These are phyloP conservation scores for Posidonia oceanica DNA, from an alignment of 116 monocot genomes.

Conservation along the genomic window DNA sequence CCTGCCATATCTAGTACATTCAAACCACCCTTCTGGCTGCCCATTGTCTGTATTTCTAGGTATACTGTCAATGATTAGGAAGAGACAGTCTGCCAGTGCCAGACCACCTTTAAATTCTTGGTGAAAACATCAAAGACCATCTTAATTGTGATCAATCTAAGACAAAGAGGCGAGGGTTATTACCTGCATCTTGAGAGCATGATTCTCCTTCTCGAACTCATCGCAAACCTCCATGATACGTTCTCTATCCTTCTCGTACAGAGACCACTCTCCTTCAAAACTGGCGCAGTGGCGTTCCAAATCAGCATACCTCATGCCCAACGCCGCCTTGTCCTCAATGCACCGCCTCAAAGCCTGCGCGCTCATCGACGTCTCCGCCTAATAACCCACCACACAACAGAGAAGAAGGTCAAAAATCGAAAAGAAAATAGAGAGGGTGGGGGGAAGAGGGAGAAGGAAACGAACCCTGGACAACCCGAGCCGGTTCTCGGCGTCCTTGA, in stretches of 20 bases:
- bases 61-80: too few species aligned
- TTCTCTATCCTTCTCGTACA: slow-evolving; percentile 45
- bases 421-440: neutral
- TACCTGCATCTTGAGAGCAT: slow-evolving; percentile 31
- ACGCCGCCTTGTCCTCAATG: slow-evolving; percentile 58
- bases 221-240: slow-evolving; percentile 52
- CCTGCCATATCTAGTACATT: too few species aligned
- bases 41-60: too few species aligned
- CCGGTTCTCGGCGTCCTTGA: slow-evolving; percentile 25
- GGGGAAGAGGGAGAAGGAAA: neutral
- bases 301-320: slow-evolving; percentile 17
- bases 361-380: slow-evolving; percentile 71
- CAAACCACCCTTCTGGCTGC: too few species aligned
- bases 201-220: slow-evolving; percentile 64
- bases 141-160: too few species aligned
- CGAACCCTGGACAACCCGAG: slow-evolving; percentile 34
- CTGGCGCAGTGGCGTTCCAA: slow-evolving; percentile 20
- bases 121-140: too few species aligned
- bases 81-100: too few species aligned
- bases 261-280: slow-evolving; percentile 37
- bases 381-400: neutral
- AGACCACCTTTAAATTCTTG: too few species aligned
- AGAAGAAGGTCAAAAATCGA: neutral
- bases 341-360: slow-evolving; percentile 47
- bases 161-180: neutral